Evolutionary conservation across 306 rosid genomes (phyloP).

Genomic region (Prunus salicina): DNA sequence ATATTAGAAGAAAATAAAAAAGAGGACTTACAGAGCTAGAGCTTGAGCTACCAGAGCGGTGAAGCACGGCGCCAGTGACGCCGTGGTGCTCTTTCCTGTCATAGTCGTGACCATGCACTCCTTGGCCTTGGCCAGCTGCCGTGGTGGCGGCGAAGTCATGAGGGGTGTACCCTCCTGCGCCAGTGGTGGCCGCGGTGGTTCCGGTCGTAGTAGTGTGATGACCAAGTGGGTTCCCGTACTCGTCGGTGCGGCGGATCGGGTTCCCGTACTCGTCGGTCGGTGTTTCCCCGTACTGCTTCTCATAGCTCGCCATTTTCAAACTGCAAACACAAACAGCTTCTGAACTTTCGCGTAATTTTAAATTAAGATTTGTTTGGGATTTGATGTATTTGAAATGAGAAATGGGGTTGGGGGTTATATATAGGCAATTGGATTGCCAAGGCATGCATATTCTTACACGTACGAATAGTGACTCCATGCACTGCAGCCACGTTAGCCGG

Average conservation of each 20-base stretch:
- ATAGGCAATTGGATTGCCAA: not conserved
- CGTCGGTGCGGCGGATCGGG: not conserved
- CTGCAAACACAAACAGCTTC: not conserved
- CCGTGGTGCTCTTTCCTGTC: not conserved
- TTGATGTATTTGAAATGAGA: not conserved
- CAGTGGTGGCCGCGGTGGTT: not conserved
- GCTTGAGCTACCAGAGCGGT: not conserved
- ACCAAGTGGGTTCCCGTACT: not conserved
- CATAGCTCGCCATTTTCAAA: not conserved
- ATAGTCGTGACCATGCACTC: not conserved
- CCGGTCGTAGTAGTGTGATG: not conserved
- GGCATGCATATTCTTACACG: not conserved
- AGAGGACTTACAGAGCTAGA: not conserved
- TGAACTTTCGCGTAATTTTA: too few relatives aligned
- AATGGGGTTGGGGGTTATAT: not conserved
- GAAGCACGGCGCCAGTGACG: not conserved
- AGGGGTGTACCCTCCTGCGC: not conserved
- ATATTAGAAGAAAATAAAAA: not conserved
- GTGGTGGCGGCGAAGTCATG: not conserved
- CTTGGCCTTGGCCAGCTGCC: not conserved
- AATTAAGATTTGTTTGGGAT: not conserved
- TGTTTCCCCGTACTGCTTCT: constrained; percentile 3
- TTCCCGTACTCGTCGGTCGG: not conserved
- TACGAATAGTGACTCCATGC: not conserved
- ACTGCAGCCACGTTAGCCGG: not conserved